phyloP scores from a whole-genome alignment of 208 protist genomes.

The Crithidia acanthocephali region DNA sequence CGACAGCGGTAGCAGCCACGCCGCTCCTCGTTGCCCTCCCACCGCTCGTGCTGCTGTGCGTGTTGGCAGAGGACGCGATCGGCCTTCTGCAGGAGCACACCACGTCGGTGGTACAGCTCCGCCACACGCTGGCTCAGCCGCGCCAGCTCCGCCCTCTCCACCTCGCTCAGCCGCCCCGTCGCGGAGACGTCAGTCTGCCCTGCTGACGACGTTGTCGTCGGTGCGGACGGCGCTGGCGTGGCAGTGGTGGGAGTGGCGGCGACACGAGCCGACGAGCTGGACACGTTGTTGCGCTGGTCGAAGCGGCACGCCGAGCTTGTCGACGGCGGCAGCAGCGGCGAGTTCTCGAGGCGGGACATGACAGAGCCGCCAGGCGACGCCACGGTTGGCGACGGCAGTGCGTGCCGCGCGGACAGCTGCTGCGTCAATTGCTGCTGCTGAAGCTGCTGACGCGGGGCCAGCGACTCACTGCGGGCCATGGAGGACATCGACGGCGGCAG shows the following conservation, averaged over 20 bases:
- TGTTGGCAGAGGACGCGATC: slow-evolving; percentile 40
- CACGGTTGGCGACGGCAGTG: not conserved
- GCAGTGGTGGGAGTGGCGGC: too few species aligned
- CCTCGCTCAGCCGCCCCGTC: slow-evolving; percentile 12
- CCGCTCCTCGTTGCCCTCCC: slow-evolving; percentile 58
- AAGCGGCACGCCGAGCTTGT: not conserved
- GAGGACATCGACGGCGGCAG: slow-evolving; percentile 29
- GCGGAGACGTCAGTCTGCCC: not conserved
- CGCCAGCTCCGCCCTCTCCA: slow-evolving; percentile 25
- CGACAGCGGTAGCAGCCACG: slow-evolving; percentile 50
- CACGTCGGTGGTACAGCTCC: slow-evolving; percentile 37
- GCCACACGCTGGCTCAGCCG: slow-evolving; percentile 28
- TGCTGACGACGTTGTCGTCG: too few species aligned
- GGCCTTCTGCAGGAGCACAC: slow-evolving; percentile 34
- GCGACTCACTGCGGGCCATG: slow-evolving; percentile 13
- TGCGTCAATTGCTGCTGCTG: slow-evolving; percentile 7
- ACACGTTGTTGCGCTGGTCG: slow-evolving; percentile 1
- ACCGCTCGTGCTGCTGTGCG: slow-evolving; percentile 44
- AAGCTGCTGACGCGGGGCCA: not conserved
- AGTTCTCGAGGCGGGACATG: slow-evolving; percentile 16
- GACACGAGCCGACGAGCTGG: not conserved
- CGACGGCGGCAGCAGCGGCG: slow-evolving; percentile 18
- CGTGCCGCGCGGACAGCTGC: not conserved
- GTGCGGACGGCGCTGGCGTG: too few species aligned
- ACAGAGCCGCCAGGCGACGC: slow-evolving; percentile 9